Conservation (phyloP, 1,139 yeast genomes). For the Candida albicans region DNA sequence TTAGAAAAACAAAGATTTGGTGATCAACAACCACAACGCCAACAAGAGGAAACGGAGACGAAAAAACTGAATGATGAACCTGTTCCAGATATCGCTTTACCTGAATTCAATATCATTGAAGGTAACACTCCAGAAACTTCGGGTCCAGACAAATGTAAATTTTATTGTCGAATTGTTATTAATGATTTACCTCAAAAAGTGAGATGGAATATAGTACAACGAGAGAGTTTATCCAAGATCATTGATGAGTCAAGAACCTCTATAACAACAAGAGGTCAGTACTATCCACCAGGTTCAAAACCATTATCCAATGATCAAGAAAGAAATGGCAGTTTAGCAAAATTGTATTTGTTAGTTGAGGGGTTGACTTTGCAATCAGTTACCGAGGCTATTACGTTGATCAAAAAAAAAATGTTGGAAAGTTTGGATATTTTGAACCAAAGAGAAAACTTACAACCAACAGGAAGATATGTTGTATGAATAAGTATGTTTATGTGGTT, state of each 20-base stretch:
- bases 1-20: slow-evolving; percentile 46
- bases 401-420: slow-evolving; percentile 60
- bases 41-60: slow-evolving; percentile 12
- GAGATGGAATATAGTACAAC: slow-evolving; percentile 77
- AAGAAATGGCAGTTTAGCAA: slow-evolving; percentile 49
- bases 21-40: slow-evolving; percentile 10
- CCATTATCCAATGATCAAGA: slow-evolving; percentile 27
- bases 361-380: slow-evolving; percentile 69
- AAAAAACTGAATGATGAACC: slow-evolving; percentile 1
- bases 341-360: slow-evolving; percentile 76
- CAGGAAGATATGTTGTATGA: slow-evolving; percentile 37
- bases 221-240: slow-evolving; percentile 62
- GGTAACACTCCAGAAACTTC: slow-evolving; percentile 62
- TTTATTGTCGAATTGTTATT: slow-evolving; percentile 70
- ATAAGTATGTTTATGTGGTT: neutral
- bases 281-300: slow-evolving; percentile 58
- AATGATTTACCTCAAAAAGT: slow-evolving; percentile 87
- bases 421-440: slow-evolving; percentile 52
- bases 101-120: slow-evolving; percentile 51
- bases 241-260: slow-evolving; percentile 76
- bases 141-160: slow-evolving; percentile 63
- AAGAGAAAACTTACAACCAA: slow-evolving; percentile 37
- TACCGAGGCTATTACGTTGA: slow-evolving; percentile 60
- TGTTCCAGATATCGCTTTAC: slow-evolving; percentile 19
- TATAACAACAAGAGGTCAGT: slow-evolving; percentile 81